phyloP scores from a whole-genome alignment of 1,139 yeast species.

The Yamadazyma conglobata region DNA sequence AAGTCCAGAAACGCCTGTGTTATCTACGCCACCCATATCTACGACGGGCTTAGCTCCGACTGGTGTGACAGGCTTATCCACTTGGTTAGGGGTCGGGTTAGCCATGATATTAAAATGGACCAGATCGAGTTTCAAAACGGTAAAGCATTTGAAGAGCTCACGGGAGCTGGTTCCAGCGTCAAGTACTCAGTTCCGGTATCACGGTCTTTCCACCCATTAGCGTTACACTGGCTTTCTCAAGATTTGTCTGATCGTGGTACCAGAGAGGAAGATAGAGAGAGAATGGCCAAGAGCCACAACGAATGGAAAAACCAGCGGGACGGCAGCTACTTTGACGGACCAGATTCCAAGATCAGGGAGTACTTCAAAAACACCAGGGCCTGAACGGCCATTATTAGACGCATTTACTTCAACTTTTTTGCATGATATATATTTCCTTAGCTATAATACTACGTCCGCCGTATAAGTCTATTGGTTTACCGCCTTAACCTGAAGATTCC shows the following conservation, averaged over 20 bases:
- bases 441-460: too few relatives aligned
- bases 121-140: slow-evolving; percentile 20
- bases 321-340: slow-evolving; percentile 45
- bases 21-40: slow-evolving; percentile 93
- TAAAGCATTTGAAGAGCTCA: slow-evolving; percentile 14
- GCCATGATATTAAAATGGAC: slow-evolving; percentile 22
- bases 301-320: slow-evolving; percentile 44
- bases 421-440: too few relatives aligned
- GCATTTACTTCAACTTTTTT: background rate
- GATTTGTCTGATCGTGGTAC: slow-evolving; percentile 54
- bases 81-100: slow-evolving; percentile 59
- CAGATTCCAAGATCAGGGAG: slow-evolving; percentile 39
- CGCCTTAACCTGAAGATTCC: too few relatives aligned
- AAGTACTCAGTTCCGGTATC: slow-evolving; percentile 38
- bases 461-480: too few relatives aligned
- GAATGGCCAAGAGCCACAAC: slow-evolving; percentile 41
- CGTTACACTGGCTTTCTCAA: slow-evolving; percentile 57
- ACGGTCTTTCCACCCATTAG: slow-evolving; percentile 66
- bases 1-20: slow-evolving; percentile 61
- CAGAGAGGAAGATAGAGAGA: slow-evolving; percentile 49
- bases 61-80: slow-evolving; percentile 93
- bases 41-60: slow-evolving; percentile 76
- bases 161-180: slow-evolving; percentile 11
- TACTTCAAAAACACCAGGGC: slow-evolving; percentile 45
- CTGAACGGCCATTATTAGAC: background rate